phyloP scores from a whole-genome alignment of 1,139 yeast genomes.

The Scheffersomyces titani region DNA sequence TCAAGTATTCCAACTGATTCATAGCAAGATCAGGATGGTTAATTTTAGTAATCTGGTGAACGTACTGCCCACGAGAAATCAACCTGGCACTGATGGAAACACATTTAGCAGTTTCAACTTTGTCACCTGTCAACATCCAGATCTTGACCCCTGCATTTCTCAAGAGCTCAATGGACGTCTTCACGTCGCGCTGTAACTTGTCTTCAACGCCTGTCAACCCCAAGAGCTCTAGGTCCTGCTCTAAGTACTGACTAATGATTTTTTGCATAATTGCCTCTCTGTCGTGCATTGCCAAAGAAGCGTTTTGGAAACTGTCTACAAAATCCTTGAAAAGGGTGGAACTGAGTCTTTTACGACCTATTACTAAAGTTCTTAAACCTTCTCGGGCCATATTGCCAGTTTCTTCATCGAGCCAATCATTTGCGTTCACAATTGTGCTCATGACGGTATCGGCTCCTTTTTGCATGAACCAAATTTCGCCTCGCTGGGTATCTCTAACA shows the following conservation, averaged over 20 bases:
- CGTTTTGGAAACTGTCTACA: slow-evolving; percentile 62
- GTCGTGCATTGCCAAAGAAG: slow-evolving; percentile 75
- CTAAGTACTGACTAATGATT: slow-evolving; percentile 69
- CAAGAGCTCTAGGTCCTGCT: slow-evolving; percentile 77
- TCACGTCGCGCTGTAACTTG: slow-evolving; percentile 86
- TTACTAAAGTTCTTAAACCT: slow-evolving; percentile 91
- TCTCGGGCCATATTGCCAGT: slow-evolving; percentile 98
- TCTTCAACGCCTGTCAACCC: slow-evolving; percentile 99
- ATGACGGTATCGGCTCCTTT: slow-evolving; percentile 98
- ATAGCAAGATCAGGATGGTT: slow-evolving; percentile 64
- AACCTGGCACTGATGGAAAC: slow-evolving; percentile 93
- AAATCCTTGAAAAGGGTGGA: slow-evolving; percentile 61
- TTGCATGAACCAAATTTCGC: slow-evolving; percentile 79
- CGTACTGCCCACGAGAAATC: slow-evolving; percentile 90
- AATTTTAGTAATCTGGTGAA: slow-evolving; percentile 78
- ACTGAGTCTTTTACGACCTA: slow-evolving; percentile 75
- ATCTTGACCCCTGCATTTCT: slow-evolving; percentile 96
- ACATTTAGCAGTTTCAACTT: slow-evolving; percentile 97
- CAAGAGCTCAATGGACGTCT: slow-evolving; percentile 85
- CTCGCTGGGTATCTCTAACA: slow-evolving; percentile 59
- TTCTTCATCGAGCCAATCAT: slow-evolving; percentile 98
- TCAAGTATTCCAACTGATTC: slow-evolving; percentile 70
- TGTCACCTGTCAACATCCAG: slow-evolving; percentile 99
- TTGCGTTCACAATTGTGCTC: slow-evolving; percentile 78
- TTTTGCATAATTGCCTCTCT: slow-evolving; percentile 75